Evolutionary conservation across 2,329 filamentous ascomycete species (phyloP), one percentile per base, ranked within the genome.

Genomic region (Macrophomina pseudophaseolina): DNA sequence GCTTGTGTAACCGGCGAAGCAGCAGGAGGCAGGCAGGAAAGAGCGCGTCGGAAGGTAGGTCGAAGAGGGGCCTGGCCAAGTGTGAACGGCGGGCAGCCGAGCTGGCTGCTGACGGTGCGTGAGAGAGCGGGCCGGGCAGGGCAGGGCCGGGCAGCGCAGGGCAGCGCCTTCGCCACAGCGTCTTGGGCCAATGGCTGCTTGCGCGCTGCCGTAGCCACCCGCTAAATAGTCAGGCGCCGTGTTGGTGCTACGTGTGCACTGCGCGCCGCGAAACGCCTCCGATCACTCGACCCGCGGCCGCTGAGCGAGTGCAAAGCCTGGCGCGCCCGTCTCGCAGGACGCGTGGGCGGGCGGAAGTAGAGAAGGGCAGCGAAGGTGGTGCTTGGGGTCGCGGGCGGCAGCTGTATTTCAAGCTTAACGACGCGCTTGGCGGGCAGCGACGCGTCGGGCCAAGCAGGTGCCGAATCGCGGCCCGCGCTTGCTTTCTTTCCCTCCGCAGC

Each of bases 151-250:
- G 23, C n/a, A n/a, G n/a, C n/a, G n/a, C n/a, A n/a, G n/a, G 18
- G 48, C n/a, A 38, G 11, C 35, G 35, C 48, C 18, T 14, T n/a
- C 30, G 52, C 33, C 7, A n/a, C 52, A 54, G 52, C 14, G 28
- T 46, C 56, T 40, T 30, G 40, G 40, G 44, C 58, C 58, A 62
- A 62, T 62, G 4, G 42, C n/a, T n/a, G 32, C 42, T 62, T 54
- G 30, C 23, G 58, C 14, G 28, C 44, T 14, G 56, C 30, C 38
- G 44, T 44, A 49, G 44, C 44, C 35, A 38, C n/a, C 28, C 58
- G 44, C n/a, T 5, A 35, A 12, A 62, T 32, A 40, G 42, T 38
- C 58, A 48, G 44, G 44, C 54, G 54, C 58, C 38, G 58, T 30
- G 30, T 7, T 48, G 30, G 58, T 49, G 58, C 58, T 38, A 38